Percentiles rank a stretch among this genome's conserved stretches.
Evolutionary conservation across 1,139 yeast genomes (phyloP).

Genomic region (Suhomyces chickasaworum): DNA sequence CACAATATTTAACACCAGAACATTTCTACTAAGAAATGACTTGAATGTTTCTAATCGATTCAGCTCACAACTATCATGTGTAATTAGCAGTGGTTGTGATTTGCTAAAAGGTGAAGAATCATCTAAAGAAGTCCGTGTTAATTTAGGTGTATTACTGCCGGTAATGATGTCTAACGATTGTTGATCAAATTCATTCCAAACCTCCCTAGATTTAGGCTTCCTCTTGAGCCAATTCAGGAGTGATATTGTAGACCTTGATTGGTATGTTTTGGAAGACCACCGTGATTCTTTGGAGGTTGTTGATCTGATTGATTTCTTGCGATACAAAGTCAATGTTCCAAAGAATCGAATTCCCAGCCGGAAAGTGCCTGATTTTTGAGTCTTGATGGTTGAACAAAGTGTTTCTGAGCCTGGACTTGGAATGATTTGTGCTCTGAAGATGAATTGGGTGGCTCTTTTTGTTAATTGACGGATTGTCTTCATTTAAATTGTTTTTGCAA

Average conservation of each 20-base stretch:
- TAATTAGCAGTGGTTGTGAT: not conserved
- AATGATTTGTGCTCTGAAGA: not conserved
- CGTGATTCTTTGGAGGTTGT: not conserved
- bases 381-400: not conserved
- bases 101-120: no score
- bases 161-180: no score
- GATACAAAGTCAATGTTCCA: not conserved
- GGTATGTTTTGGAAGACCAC: not conserved
- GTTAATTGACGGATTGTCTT: not conserved
- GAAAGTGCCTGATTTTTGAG: not conserved
- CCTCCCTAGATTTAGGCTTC: no score
- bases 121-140: no score
- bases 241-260: no score
- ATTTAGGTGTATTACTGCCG: no score
- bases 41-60: not conserved
- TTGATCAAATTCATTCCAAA: no score
- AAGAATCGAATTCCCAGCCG: not conserved
- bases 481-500: constrained; percentile 1
- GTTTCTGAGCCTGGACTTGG: not conserved
- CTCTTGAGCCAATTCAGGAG: no score
- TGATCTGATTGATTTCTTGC: not conserved
- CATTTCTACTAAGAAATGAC: not conserved
- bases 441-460: not conserved
- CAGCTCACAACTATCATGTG: not conserved
- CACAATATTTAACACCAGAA: not conserved